Evolutionary conservation across 768 basidiomycete species (phyloP).

Genomic region (Suillus subalutaceus): DNA sequence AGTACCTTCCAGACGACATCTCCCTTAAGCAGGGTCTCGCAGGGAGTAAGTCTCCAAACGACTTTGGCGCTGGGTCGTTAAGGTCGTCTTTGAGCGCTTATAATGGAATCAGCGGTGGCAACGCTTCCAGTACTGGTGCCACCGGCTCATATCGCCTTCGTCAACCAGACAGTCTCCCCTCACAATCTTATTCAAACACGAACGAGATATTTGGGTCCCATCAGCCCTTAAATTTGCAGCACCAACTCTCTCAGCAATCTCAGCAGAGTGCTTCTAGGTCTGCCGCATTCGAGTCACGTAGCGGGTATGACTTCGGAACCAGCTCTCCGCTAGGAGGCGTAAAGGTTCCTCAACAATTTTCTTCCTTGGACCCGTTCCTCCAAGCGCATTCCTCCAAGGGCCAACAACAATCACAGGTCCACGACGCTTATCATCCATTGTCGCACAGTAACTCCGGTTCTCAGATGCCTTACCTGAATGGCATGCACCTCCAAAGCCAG

Average conservation of each 20-base stretch:
- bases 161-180: slow-evolving; percentile 33
- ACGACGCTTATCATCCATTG: slow-evolving; percentile 36
- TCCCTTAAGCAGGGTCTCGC: slow-evolving; percentile 35
- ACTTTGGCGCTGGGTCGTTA: slow-evolving; percentile 38
- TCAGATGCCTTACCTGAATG: slow-evolving; percentile 41
- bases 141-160: slow-evolving; percentile 40
- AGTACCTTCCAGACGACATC: slow-evolving; percentile 37
- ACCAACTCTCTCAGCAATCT: slow-evolving; percentile 37
- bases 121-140: slow-evolving; percentile 25
- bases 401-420: slow-evolving; percentile 29
- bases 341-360: slow-evolving; percentile 35
- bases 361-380: slow-evolving; percentile 34
- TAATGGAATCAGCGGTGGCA: slow-evolving; percentile 28
- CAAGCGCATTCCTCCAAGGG: slow-evolving; percentile 31
- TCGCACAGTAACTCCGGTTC: slow-evolving; percentile 34
- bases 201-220: slow-evolving; percentile 31
- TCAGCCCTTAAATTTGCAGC: slow-evolving; percentile 32
- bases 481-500: slow-evolving; percentile 64
- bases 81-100: slow-evolving; percentile 40
- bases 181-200: slow-evolving; percentile 28
- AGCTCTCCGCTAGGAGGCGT: slow-evolving; percentile 24
- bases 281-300: slow-evolving; percentile 29
- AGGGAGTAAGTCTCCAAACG: slow-evolving; percentile 33
- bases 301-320: slow-evolving; percentile 36
- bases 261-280: slow-evolving; percentile 31